phyloP scores from a whole-genome alignment of 2,329 filamentous ascomycete species.

The Hypoxylon sp. region DNA sequence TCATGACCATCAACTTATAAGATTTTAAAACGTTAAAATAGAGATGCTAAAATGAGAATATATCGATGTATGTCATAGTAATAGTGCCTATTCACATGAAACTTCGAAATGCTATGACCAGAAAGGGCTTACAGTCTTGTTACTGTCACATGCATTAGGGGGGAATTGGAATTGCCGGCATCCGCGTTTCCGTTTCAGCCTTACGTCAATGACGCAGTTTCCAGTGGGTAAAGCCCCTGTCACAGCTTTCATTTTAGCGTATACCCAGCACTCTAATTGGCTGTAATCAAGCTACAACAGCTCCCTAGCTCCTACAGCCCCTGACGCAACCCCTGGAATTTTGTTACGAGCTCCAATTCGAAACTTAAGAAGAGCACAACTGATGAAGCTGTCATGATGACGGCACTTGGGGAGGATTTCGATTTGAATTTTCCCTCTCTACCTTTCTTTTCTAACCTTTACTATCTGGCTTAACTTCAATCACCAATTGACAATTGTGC shows the following conservation, averaged over 20 bases:
- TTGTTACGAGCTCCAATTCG: conserved; percentile 25
- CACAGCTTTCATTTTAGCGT: too few species aligned
- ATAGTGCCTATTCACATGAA: too few species aligned
- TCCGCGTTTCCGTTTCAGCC: conserved; percentile 27
- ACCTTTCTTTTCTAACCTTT: conserved; percentile 2
- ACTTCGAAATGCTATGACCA: too few species aligned
- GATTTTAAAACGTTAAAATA: too few species aligned
- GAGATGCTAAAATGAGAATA: too few species aligned
- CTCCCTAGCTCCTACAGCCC: conserved; percentile 6
- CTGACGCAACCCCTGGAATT: conserved; percentile 12
- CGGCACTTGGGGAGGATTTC: conserved; percentile 5
- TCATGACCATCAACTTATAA: too few species aligned
- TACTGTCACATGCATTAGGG: conserved; percentile 10
- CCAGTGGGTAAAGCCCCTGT: neutral
- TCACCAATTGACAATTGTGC: conserved; percentile 18
- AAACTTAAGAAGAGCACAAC: conserved; percentile 27
- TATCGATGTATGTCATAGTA: too few species aligned
- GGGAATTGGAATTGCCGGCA: neutral
- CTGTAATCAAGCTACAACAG: too few species aligned
- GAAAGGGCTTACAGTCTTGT: neutral
- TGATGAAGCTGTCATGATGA: conserved; percentile 31
- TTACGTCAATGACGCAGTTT: conserved; percentile 24
- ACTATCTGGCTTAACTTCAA: conserved; percentile 6
- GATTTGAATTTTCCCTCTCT: neutral
- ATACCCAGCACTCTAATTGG: too few species aligned